A percentile compares a stretch with the other conserved stretches of the same genome.
These are phyloP conservation scores for Candida frijolesensis DNA, from an alignment of 1,139 yeast genomes.

Conservation along the genomic window DNA sequence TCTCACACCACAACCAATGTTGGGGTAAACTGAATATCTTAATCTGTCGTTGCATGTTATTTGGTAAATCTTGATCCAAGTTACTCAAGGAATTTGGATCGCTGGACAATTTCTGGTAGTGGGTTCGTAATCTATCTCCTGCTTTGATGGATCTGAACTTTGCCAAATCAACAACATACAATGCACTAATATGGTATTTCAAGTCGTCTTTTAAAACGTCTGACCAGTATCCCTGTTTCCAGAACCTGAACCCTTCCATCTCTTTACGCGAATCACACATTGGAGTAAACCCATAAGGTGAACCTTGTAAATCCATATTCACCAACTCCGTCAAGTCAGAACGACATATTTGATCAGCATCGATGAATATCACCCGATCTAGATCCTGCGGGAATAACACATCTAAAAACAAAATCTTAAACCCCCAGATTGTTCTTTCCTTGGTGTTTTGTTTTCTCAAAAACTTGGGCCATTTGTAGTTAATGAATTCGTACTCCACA, in stretches of 20 bases:
- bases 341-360: constrained; percentile 80
- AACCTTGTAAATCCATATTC: constrained; percentile 68
- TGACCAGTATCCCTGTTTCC: constrained; percentile 95
- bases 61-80: constrained; percentile 90
- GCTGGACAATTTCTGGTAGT: constrained; percentile 78
- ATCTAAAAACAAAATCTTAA: constrained; percentile 83
- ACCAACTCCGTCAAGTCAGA: constrained; percentile 71
- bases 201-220: constrained; percentile 56
- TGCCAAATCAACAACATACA: constrained; percentile 76
- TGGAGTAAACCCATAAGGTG: constrained; percentile 84
- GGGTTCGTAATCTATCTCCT: constrained; percentile 82
- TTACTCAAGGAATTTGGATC: constrained; percentile 81
- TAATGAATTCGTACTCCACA: constrained; percentile 70
- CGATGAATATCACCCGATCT: constrained; percentile 78
- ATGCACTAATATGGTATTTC: constrained; percentile 82
- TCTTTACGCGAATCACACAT: constrained; percentile 84
- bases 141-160: constrained; percentile 65
- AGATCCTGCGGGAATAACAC: constrained; percentile 81
- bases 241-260: constrained; percentile 85
- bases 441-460: constrained; percentile 73
- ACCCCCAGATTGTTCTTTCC: constrained; percentile 85
- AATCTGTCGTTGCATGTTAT: constrained; percentile 69
- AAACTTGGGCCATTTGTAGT: constrained; percentile 94
- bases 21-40: constrained; percentile 76
- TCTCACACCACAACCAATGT: constrained; percentile 92